Evolutionary conservation across 805 yeast genomes (phyloP), one percentile per base, ranked within the genome.

Genomic region (Jamesozyma spencerorum): DNA sequence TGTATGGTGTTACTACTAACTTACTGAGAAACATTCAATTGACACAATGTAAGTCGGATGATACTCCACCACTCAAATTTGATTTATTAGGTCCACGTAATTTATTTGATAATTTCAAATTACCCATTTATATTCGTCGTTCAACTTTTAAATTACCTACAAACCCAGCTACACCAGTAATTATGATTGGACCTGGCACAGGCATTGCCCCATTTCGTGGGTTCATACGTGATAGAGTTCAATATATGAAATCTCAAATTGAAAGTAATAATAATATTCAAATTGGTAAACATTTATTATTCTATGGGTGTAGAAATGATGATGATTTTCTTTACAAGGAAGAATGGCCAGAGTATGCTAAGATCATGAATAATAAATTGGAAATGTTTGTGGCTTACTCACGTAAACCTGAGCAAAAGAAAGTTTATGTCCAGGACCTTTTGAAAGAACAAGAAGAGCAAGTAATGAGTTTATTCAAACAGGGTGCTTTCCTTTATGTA

Each of bases 181-280:
- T 90, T 54, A 77, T 88, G 82, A 73, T 90, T 57, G 98, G 98
- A 22, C 97, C 98, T 31, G 98, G 98, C 49, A 92, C 98, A 3
- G 98, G 98, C 62, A 87, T 90, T 39, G 97, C 98, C 7, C 98
- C 98, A 46, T 85, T 92, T 70, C 79, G 98, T 67, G 98, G 95
- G 4, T 90, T 90, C 51, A 65, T 90, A 30, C 79, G 94, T 67
- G 98, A 90, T 60, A 80, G 88, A 53, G 85, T 80, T 13, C 62
- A 65, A 33, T 75, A 68, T 55, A 65, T 65, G n/a, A 69, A 69
- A 43, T 62, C 60, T 34, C 46, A 48, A 26, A 26, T 27, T n/a
- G 27, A 24, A 12, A 26, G 32, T 2, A 51, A 48, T 18, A 51
- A 48, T 18, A 22, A 22, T 6, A 62, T 62, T 40, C 74, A 69